phyloP scores from a whole-genome alignment of 2,329 filamentous ascomycete genomes.

The Daldinia sp. region DNA sequence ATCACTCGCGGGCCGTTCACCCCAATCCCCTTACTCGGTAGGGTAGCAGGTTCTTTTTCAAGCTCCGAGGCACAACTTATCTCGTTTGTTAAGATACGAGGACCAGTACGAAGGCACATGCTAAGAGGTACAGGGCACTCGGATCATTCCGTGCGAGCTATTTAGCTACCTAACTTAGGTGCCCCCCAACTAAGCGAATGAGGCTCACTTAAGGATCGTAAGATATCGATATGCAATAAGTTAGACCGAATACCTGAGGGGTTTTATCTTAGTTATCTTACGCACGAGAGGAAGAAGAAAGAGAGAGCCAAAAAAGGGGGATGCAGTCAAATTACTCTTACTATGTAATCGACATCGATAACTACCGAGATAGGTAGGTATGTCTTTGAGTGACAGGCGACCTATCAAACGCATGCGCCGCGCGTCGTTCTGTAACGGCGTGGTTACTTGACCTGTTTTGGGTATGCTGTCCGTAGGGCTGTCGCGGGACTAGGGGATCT shows the following conservation, averaged over 20 bases:
- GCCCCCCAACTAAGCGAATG: constrained; percentile 8
- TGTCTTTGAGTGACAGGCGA: constrained; percentile 26
- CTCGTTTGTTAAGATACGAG: constrained; percentile 7
- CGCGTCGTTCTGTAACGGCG: constrained; percentile 32
- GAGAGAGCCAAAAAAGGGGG: constrained; percentile 1
- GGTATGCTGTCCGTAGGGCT: constrained; percentile 36
- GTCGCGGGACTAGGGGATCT: constrained; percentile 21
- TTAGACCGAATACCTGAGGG: not conserved
- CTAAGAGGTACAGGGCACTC: too few relatives aligned
- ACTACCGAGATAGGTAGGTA: constrained; percentile 36
- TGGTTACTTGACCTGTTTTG: constrained; percentile 26
- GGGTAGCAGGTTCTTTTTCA: constrained; percentile 15
- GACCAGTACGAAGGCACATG: not conserved
- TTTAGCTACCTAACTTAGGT: too few relatives aligned
- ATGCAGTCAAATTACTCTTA: constrained; percentile 19
- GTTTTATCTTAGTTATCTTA: not conserved
- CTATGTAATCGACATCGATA: constrained; percentile 33
- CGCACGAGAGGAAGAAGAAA: constrained; percentile 2
- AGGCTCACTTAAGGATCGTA: constrained; percentile 24
- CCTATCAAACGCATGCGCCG: constrained; percentile 32
- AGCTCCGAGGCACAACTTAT: constrained; percentile 8
- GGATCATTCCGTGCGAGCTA: not conserved
- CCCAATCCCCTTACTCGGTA: constrained; percentile 34
- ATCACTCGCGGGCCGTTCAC: constrained; percentile 33
- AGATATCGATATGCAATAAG: not conserved